Percentiles rank a stretch among this genome's conserved stretches.
phyloP scores from a whole-genome alignment of 192 early-diverging fungal species.

The Chytriomyces hyalinus region DNA sequence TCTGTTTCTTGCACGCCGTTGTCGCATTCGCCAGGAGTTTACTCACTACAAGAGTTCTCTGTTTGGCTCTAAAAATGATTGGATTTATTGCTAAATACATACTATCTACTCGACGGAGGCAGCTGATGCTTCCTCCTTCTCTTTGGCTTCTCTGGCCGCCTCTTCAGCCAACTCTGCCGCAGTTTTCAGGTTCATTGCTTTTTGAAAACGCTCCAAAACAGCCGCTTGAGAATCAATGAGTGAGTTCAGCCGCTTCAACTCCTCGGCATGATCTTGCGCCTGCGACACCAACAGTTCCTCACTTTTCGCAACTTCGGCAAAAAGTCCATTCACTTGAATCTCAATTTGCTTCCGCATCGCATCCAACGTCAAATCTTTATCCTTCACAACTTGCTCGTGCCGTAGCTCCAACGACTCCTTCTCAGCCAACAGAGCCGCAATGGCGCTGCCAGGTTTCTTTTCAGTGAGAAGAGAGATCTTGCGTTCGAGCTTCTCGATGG shows the following conservation, averaged over 20 bases:
- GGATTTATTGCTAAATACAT: no score
- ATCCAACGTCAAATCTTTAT: slow-evolving; percentile 38
- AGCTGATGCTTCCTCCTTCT: not conserved
- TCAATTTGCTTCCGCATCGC: slow-evolving; percentile 38
- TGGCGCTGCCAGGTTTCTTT: slow-evolving; percentile 5
- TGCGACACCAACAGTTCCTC: slow-evolving; percentile 25
- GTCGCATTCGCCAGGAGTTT: no score
- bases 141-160: not conserved
- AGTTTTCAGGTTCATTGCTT: slow-evolving; percentile 6
- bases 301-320: slow-evolving; percentile 31
- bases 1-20: not conserved
- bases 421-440: slow-evolving; percentile 14
- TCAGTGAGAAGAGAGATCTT: not conserved
- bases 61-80: no score
- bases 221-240: slow-evolving; percentile 20
- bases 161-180: not conserved
- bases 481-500: slow-evolving; percentile 30
- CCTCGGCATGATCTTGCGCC: slow-evolving; percentile 8
- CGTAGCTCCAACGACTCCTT: slow-evolving; percentile 23
- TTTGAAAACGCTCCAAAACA: slow-evolving; percentile 11
- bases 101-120: no score
- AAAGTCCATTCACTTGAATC: slow-evolving; percentile 34
- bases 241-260: slow-evolving; percentile 23
- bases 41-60: no score
- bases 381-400: slow-evolving; percentile 30